Conservation (phyloP, 305 asterid genomes). For the Solanum hybrid region DNA sequence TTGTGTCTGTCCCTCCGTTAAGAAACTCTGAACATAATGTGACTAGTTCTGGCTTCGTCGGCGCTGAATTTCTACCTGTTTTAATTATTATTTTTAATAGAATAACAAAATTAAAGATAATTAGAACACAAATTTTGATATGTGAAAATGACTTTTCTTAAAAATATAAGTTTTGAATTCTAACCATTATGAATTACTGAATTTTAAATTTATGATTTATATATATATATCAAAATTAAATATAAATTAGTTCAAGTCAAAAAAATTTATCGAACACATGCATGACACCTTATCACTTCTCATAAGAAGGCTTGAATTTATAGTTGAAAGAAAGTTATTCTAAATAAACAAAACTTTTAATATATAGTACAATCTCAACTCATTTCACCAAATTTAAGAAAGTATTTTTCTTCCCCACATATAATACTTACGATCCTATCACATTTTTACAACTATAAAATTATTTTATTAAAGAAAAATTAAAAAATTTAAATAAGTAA, state of each 20-base stretch:
- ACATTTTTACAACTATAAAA: background rate
- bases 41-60: conserved; percentile 57
- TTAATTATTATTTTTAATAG: background rate
- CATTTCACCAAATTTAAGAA: background rate
- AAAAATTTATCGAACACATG: no score
- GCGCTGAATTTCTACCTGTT: conserved; percentile 47
- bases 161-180: background rate
- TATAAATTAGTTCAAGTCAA: background rate
- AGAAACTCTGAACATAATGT: conserved; percentile 75
- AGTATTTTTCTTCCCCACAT: background rate
- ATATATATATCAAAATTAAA: no score
- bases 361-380: background rate
- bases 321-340: background rate
- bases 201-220: background rate
- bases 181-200: background rate
- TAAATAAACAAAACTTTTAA: background rate
- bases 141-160: background rate
- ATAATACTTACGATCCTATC: background rate
- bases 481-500: no score
- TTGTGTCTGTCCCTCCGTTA: conserved; percentile 31
- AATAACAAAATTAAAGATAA: background rate
- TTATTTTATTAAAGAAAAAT: background rate
- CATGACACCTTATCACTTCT: background rate
- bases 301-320: background rate
- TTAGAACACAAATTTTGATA: background rate